These are phyloP conservation scores for Auriscalpium vulgare DNA, from an alignment of 768 basidiomycete species.

Conservation along the genomic window DNA sequence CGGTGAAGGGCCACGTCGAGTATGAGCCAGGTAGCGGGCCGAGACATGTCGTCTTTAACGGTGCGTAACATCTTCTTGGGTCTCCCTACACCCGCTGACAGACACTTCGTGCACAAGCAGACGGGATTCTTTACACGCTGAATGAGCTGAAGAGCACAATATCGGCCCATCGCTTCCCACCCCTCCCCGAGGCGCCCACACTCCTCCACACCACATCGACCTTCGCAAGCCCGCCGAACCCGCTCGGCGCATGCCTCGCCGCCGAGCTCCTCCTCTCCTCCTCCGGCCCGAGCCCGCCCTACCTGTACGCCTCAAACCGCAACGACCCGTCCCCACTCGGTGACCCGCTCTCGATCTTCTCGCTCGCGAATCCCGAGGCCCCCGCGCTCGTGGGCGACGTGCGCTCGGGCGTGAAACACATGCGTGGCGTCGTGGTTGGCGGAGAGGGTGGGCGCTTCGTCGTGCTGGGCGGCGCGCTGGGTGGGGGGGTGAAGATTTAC, in stretches of 20 bases:
- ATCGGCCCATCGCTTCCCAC: conserved; percentile 44
- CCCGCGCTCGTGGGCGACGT: conserved; percentile 54
- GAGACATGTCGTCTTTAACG: conserved; percentile 56
- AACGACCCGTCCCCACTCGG: conserved; percentile 63
- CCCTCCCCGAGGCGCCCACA: conserved; percentile 31
- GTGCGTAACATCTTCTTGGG: conserved; percentile 30
- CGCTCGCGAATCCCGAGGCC: conserved; percentile 35
- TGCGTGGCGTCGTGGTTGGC: conserved; percentile 62
- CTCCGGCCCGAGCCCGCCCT: conserved; percentile 41
- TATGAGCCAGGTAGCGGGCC: conserved; percentile 58
- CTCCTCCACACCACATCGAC: conserved; percentile 36
- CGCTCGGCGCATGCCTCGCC: conserved; percentile 45
- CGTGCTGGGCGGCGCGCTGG: conserved; percentile 53
- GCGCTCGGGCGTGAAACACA: conserved; percentile 59
- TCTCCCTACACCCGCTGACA: background rate
- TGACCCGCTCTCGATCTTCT: conserved; percentile 67
- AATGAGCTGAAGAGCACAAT: conserved; percentile 59
- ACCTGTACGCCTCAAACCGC: conserved; percentile 70
- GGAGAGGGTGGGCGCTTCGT: conserved; percentile 55
- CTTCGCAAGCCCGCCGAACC: conserved; percentile 32
- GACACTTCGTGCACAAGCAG: conserved; percentile 26
- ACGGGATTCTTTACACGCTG: conserved; percentile 54
- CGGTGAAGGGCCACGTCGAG: conserved; percentile 37
- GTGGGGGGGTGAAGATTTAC: conserved; percentile 64
- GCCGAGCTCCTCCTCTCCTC: conserved; percentile 62